Base-by-base conservation (phyloP, 1,284 basidiomycete species). In the Gastroboletus turbinatus region DNA sequence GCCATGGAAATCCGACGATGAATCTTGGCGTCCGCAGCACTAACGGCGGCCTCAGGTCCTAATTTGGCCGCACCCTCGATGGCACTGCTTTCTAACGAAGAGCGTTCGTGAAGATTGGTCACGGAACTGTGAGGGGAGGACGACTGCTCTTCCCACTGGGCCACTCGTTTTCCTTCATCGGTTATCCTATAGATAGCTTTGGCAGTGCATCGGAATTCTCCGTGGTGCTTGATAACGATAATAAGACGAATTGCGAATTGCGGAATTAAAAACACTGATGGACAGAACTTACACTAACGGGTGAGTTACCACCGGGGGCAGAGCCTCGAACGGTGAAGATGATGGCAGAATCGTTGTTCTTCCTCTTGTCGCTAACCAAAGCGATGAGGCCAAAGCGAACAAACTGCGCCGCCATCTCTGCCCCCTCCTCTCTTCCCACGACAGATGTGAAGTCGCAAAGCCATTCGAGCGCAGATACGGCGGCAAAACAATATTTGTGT, bases 381-480 rank as follows among this genome's bases (percentile, higher is more conserved):
- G 79, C 75, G 72, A 99, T 91, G 63, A 96, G 84, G 38, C 94
- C 94, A 67, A 97, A 96, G 42, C 97, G 87, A 46, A 98, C 95
- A 68, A 99, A 98, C 69, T 99, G 97, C 1, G 95, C 97, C 5
- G 92, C 87, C 80, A 98, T 90, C 78, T 99, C 97, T 23, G 94
- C 94, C 0, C 95, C 96, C 74, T 99, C 97, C 69, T 99, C 97
- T 52, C 93, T 80, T 23, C 95, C 96, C 48, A 96, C 94, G 44
- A 96, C 92, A 0, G 96, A 98, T 1, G 96, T 96, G 64, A 95
- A 98, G 73, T 99, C 96, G 70, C 94, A 92, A 51, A 99, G 85
- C 97, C 97, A 99, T 73, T 98, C 94, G 55, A 98, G 80, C 0
- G 92, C 95, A 38, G 83, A 83, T 52, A 92, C 83, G 27, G 96